Conservation (phyloP, 23 red algal genomes). For the Gracilaria vermiculophylla region DNA sequence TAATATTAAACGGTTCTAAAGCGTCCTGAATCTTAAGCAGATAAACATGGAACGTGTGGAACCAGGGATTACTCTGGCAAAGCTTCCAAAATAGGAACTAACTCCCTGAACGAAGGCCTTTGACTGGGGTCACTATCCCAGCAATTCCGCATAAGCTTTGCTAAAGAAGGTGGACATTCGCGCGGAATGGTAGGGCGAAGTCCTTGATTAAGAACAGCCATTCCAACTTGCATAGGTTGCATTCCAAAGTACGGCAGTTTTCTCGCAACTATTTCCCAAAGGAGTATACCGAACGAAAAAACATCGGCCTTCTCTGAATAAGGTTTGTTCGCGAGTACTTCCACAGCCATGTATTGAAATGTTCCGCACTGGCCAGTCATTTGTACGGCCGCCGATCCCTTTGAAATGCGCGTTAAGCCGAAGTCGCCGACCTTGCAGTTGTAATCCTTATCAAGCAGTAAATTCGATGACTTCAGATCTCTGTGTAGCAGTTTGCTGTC, state of each 20-base stretch:
- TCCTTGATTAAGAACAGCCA: slow-evolving; percentile 81
- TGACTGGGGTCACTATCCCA: slow-evolving; percentile 81
- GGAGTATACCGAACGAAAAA: slow-evolving; percentile 96
- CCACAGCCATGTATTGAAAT: slow-evolving; percentile 98
- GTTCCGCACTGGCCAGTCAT: slow-evolving; percentile 99
- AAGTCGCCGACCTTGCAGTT: slow-evolving; percentile 92
- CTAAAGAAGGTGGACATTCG: slow-evolving; percentile 53
- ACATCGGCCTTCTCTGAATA: slow-evolving; percentile 98
- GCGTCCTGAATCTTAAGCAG: background rate
- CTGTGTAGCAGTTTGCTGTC: slow-evolving; percentile 85
- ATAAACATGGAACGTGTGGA: background rate
- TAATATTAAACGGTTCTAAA: background rate
- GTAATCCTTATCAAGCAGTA: slow-evolving; percentile 81
- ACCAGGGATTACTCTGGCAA: slow-evolving; percentile 54
- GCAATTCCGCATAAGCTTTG: slow-evolving; percentile 72
- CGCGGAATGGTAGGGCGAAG: slow-evolving; percentile 72
- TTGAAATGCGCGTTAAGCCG: slow-evolving; percentile 82
- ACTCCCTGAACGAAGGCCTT: slow-evolving; percentile 70
- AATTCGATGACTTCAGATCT: slow-evolving; percentile 92
- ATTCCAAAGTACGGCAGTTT: slow-evolving; percentile 95
- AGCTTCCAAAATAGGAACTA: slow-evolving; percentile 54
- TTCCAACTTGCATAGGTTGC: slow-evolving; percentile 93
- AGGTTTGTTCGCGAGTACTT: slow-evolving; percentile 85
- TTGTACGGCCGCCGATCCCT: slow-evolving; percentile 48
- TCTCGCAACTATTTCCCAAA: slow-evolving; percentile 89